Conservation (phyloP, 1,284 basidiomycete genomes). For the Puccinia horiana region DNA sequence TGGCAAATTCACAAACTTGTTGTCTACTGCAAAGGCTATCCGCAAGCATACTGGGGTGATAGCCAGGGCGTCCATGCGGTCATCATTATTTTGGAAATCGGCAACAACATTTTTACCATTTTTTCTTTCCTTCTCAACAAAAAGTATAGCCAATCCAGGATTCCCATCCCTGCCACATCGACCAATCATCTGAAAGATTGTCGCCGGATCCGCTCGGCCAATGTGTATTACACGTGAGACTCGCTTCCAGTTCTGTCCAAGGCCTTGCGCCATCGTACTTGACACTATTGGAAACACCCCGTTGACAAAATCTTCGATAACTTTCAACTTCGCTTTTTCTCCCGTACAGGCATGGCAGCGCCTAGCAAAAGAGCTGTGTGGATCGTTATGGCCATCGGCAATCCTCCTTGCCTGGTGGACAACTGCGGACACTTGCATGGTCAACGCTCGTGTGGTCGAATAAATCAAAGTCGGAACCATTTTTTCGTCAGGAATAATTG, state of each 20-base stretch:
- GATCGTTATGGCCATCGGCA: neutral
- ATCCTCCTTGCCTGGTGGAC: neutral
- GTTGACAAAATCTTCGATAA: neutral
- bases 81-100: neutral
- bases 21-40: neutral
- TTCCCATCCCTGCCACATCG: neutral
- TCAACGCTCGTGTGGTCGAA: neutral
- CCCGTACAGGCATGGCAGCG: neutral
- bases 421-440: neutral
- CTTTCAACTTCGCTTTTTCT: neutral
- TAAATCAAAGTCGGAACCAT: neutral
- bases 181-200: neutral
- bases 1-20: neutral
- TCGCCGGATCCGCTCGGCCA: neutral
- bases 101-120: neutral
- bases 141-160: neutral
- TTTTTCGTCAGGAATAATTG: neutral
- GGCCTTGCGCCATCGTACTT: neutral
- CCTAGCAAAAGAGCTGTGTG: neutral
- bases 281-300: neutral
- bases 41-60: too few relatives aligned
- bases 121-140: neutral
- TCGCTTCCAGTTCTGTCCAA: constrained; percentile 15
- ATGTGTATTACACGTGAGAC: neutral
- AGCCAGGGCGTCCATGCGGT: neutral